A percentile compares a stretch with the other conserved stretches of the same genome.
Evolutionary conservation across 805 yeast species (phyloP).

Genomic region (Scheffersomyces amazonensis): DNA sequence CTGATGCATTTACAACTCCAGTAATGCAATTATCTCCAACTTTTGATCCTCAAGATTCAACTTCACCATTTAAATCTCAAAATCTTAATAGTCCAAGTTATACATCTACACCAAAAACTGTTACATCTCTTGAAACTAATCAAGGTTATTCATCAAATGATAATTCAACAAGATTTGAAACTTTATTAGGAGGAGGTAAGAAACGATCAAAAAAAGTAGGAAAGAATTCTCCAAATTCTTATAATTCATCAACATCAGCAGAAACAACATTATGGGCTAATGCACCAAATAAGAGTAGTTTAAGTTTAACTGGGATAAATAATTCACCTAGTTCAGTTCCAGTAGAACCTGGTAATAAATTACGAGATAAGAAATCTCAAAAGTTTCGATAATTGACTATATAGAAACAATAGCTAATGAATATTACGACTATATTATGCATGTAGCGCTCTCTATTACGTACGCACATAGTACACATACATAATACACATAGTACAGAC

Average conservation of each 20-base stretch:
- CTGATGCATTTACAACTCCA: conserved; percentile 21
- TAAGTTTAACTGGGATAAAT: background rate
- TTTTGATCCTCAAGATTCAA: conserved; percentile 13
- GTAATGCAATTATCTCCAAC: conserved; percentile 17
- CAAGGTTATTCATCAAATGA: conserved; percentile 6
- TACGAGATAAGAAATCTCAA: conserved; percentile 17
- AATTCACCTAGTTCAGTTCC: conserved; percentile 3
- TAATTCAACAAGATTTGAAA: conserved; percentile 22
- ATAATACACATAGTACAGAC: too few relatives aligned
- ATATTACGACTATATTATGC: too few relatives aligned
- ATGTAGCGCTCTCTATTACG: too few relatives aligned
- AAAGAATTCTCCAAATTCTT: conserved; percentile 4
- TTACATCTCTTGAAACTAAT: conserved; percentile 3
- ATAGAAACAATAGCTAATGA: too few relatives aligned
- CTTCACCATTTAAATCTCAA: conserved; percentile 14
- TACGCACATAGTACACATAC: too few relatives aligned
- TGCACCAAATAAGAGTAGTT: background rate
- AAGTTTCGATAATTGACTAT: too few relatives aligned
- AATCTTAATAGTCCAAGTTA: conserved; percentile 2
- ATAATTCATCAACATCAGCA: conserved; percentile 11
- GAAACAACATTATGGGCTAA: conserved; percentile 10
- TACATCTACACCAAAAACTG: conserved; percentile 8
- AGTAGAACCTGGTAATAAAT: too few relatives aligned
- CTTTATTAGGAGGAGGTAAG: conserved; percentile 22
- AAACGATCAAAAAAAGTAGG: conserved; percentile 16